Base-by-base conservation (phyloP, 495 filamentous ascomycete species). In the Penicillium riverlandense region DNA sequence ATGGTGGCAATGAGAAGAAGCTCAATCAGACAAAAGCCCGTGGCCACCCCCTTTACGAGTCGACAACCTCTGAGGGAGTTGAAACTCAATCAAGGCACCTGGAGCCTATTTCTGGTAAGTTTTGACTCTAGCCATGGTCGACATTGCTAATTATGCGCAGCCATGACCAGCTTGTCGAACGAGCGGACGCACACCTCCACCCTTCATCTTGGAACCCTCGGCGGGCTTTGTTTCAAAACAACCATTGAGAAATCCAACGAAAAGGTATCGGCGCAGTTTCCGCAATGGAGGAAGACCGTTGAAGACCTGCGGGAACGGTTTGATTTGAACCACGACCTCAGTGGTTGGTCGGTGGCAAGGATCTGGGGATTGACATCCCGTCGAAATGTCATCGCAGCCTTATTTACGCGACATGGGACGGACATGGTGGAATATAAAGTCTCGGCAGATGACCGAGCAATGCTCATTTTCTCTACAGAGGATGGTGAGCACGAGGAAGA, bases 391-490 rank as follows among this genome's bases (percentile, higher is more conserved):
- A 48, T 66, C 31, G 72, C 69, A 1, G 59, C 59, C 2, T 68
- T 68, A 12, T 54, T 73, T 40, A 73, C 68, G 1, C 40, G 66
- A 40, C 74, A 79, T 47, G 74, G 76, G 0, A 71, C 69, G 7
- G 69, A 79, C 49, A 70, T 72, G 61, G 46, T 79, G 29, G 71
- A 78, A 40, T 80, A 80, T 49, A 59, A 58, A 1, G 63, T 65
- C 0, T 40, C 60, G 2, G 59, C 62, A 11, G 66, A 69, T 12
- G 68, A 75, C 27, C 51, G 47, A 11, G 43, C 62, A 11, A 59
- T 47, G 0, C 43, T 82, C n/a, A 36, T 65, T 1, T 74, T 72
- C 39, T 56, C 56, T 6, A 44, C 53, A 1, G 49, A 48, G 28
- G 48, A 50, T 14, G 12, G 35, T 2, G 40, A 48, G 6, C 11